phyloP scores from a whole-genome alignment of 257 asterid species.

The Solanum appendiculatum region DNA sequence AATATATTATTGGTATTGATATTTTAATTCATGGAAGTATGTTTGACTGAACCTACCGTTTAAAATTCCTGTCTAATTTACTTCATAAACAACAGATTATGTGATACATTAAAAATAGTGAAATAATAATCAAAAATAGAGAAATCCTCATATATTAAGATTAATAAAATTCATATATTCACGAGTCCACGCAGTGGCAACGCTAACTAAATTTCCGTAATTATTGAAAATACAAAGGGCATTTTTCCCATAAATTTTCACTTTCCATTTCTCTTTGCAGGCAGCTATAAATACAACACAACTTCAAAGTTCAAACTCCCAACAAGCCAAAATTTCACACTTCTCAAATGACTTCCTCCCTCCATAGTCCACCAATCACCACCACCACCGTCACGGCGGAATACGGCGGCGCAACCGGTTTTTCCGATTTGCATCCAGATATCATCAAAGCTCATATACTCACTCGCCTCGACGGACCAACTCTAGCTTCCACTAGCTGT shows the following conservation, averaged over 20 bases:
- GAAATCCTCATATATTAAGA: neutral
- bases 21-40: neutral
- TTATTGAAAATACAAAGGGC: neutral
- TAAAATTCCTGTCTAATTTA: neutral
- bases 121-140: neutral
- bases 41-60: neutral
- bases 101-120: no score
- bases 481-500: slow-evolving; percentile 47
- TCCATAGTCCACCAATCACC: neutral
- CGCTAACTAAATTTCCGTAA: neutral
- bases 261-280: neutral
- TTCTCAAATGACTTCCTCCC: neutral
- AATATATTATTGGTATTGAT: neutral
- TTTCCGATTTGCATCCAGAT: slow-evolving; percentile 48
- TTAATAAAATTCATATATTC: neutral
- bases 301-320: neutral
- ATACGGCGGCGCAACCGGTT: slow-evolving; percentile 3
- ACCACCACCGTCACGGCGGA: slow-evolving; percentile 8
- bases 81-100: neutral
- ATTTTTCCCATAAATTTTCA: neutral
- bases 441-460: slow-evolving; percentile 53
- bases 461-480: slow-evolving; percentile 53
- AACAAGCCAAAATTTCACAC: neutral
- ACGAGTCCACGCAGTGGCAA: neutral
- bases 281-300: neutral